phyloP scores from a whole-genome alignment of 2,329 filamentous ascomycete genomes.

The Endothia cerciana region DNA sequence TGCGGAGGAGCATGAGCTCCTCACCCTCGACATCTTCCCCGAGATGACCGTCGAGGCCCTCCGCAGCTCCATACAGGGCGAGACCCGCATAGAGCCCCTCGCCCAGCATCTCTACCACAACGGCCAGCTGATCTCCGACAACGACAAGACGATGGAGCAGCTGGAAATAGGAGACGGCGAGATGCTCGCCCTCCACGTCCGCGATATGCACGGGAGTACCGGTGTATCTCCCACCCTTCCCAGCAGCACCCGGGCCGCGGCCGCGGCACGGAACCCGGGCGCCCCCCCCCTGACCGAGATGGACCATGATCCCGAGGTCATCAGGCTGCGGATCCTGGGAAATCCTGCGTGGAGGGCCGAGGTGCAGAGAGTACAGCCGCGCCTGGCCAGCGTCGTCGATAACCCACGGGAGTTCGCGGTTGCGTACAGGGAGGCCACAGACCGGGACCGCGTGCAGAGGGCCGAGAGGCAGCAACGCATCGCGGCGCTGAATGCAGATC shows the following conservation, averaged over 20 bases:
- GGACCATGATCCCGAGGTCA: conserved; percentile 73
- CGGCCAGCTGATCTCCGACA: conserved; percentile 77
- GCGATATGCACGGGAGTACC: conserved; percentile 58
- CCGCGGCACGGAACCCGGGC: conserved; percentile 39
- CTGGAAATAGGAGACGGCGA: conserved; percentile 84
- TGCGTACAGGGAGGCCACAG: conserved; percentile 68
- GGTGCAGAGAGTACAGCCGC: conserved; percentile 72
- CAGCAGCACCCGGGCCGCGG: conserved; percentile 32
- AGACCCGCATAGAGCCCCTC: conserved; percentile 72
- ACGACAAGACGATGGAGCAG: conserved; percentile 79
- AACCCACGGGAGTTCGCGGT: conserved; percentile 77
- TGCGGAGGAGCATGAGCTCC: conserved; percentile 71
- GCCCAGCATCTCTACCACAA: conserved; percentile 90
- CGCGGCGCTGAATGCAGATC: conserved; percentile 84
- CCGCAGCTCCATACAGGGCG: conserved; percentile 85
- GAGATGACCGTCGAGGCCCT: conserved; percentile 84
- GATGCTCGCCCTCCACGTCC: conserved; percentile 86
- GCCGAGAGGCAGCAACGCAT: conserved; percentile 82
- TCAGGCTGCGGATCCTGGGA: conserved; percentile 81
- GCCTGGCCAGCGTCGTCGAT: conserved; percentile 76
- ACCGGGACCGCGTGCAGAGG: conserved; percentile 72
- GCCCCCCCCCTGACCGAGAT: conserved; percentile 33
- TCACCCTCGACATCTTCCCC: conserved; percentile 79
- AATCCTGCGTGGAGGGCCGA: conserved; percentile 72
- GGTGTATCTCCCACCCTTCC: conserved; percentile 42